Conservation (phyloP, 2,329 filamentous ascomycete genomes). For the Curvularia eragrostidis region DNA sequence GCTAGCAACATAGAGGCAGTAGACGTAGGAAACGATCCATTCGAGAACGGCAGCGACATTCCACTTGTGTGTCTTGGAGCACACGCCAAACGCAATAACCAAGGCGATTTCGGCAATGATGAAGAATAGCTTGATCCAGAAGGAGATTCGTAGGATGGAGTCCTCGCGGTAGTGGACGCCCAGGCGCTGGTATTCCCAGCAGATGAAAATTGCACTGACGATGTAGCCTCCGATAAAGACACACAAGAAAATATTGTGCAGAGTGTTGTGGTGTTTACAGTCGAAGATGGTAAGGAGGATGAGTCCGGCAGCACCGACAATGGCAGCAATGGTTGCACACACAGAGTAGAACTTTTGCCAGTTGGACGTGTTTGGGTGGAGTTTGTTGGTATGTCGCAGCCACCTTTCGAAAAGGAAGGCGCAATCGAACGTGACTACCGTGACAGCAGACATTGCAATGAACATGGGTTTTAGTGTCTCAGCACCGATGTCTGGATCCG, state of each 20-base stretch:
- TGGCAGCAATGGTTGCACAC: slow-evolving; percentile 70
- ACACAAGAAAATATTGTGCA: slow-evolving; percentile 79
- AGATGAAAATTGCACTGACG: slow-evolving; percentile 84
- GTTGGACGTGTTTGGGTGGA: slow-evolving; percentile 73
- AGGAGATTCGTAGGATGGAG: slow-evolving; percentile 75
- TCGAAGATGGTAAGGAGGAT: slow-evolving; percentile 88
- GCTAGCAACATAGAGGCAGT: slow-evolving; percentile 84
- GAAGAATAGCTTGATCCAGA: slow-evolving; percentile 87
- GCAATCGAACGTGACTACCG: slow-evolving; percentile 80
- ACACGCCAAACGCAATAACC: slow-evolving; percentile 73
- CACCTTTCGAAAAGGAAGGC: slow-evolving; percentile 83
- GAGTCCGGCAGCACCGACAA: slow-evolving; percentile 78
- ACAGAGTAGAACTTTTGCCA: slow-evolving; percentile 68
- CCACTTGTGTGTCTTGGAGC: slow-evolving; percentile 57
- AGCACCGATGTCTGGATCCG: slow-evolving; percentile 62
- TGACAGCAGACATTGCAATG: slow-evolving; percentile 73
- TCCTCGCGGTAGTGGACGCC: slow-evolving; percentile 80
- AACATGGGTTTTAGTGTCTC: slow-evolving; percentile 76
- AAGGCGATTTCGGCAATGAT: slow-evolving; percentile 80
- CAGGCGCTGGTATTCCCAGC: slow-evolving; percentile 86
- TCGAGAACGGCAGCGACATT: slow-evolving; percentile 81
- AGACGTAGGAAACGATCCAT: slow-evolving; percentile 80
- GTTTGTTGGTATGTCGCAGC: slow-evolving; percentile 79
- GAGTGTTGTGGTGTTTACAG: slow-evolving; percentile 67
- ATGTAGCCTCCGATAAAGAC: slow-evolving; percentile 89